Base-by-base conservation (phyloP, 176 grass and related monocot genomes). In the Raddia guianensis region DNA sequence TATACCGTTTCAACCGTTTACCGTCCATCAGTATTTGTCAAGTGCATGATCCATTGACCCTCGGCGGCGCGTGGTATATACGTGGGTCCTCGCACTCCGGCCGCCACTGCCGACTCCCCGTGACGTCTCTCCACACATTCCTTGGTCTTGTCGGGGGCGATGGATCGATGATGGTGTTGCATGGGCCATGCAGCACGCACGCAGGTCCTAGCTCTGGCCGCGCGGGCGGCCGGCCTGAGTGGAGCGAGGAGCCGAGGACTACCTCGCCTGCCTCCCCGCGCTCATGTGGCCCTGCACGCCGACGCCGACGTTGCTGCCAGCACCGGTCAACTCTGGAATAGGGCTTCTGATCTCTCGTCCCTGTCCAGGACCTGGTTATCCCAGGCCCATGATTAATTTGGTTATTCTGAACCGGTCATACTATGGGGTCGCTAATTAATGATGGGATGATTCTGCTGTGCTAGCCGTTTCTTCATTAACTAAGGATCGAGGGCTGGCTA, bases 321-420 rank as follows among this genome's bases (percentile, higher is more conserved):
- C 43, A 43, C 71, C 20, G 9, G 78, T 69, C 85, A 75, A 75
- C 85, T 75, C 2, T 42, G 32, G 54, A 77, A 63, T n/a, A 71
- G 12, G 0, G 49, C 18, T 47, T 14, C 73, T 40, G 37, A 40
- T 2, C 37, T 40, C 1, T 40, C 37, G 4, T 42, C 4, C 12
- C 46, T 64, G 60, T 35, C 4, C 5, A 34, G 42, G 7, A 48
- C 19, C 57, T 33, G 10, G 16, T 33, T 8, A 62, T 2, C 55
- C 42, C n/a, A 60, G 54, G 27, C 12, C 40, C 43, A 33, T 27
- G 73, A 6, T 76, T 48, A 13, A 16, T 47, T 18, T 76, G 73
- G 6, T 76, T 48, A 13, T 11, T 47, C 11, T 76, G 8, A 33
- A 21, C 42, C 7, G 44, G 7, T 9, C 42, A 34, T 2, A 27